Base-by-base conservation (phyloP, 108 stramenopile genomes). In the Stephanodiscus triporus region DNA sequence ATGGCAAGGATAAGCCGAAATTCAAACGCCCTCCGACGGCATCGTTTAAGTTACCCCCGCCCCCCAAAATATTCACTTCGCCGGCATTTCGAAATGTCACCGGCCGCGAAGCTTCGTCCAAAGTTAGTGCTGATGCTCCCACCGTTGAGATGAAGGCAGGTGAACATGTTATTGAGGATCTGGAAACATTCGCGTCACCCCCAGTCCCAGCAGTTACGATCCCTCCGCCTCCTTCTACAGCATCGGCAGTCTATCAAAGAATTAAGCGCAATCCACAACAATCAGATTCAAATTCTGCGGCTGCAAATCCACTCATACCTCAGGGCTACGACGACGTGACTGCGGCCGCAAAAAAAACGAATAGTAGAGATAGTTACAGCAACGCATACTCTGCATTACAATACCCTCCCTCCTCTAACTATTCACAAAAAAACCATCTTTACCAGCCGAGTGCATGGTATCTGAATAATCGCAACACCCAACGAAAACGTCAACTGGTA, bases 401-500 rank as follows among this genome's bases (percentile, higher is more conserved):
- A 59, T 59, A 59, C 32, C 58, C 10, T 27, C 30, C 30, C 27
- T 59, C 26, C 58, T 59, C 67, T 0, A 68, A 68, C 22, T 40
- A 55, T 40, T 54, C 71, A 54, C 62, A 62, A 38, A 72, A 63
- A 32, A 38, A 62, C 58, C 63, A 66, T 45, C 64, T 64, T 29
- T 74, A 78, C 66, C 56, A 78, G 56, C 78, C 78, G 7, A 78
- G 71, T 55, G 43, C 57, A 42, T 78, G 65, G 66, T 78, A 78
- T 50, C 17, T 38, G 27, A 50, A 72, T 22, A 26, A 70, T 53
- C 78, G 71, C 16, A 63, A 50, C 22, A 43, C n/a, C 20, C 70
- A 72, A 68, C 56, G 47, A 55, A 60, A 20, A 13, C 66, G 48
- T 24, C 66, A 53, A 17, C 65, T 65, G 17, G n/a, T 60, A 40